Base-by-base conservation (phyloP, 345 rosid species). In the Pistacia integerrima region DNA sequence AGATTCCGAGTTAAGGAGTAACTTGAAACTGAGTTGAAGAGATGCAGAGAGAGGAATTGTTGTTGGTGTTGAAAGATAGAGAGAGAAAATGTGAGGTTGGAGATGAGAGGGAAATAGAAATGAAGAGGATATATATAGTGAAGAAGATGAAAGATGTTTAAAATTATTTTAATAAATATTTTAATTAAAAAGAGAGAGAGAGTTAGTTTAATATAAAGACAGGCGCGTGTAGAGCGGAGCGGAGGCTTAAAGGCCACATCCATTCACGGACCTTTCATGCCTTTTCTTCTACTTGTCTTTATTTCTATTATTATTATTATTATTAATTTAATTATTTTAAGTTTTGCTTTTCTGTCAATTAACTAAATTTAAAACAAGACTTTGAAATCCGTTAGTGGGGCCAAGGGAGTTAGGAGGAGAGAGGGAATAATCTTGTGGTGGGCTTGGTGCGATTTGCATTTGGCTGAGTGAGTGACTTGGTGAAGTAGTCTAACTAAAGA, bases 381-480 rank as follows among this genome's bases (percentile, higher is more conserved):
- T 80, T 86, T 84, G 71, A 78, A 78, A 69, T 84, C 89, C 89
- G 84, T 35, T 57, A 13, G 58, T 51, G 46, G 87, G 87, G 75
- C 78, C 89, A 83, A 80, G 78, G 73, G 84, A 55, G 51, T 64
- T 41, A 41, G 70, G 74, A 62, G 64, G 70, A 60, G 28, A 30
- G 38, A 22, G 7, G 25, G 57, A 41, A 41, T 41, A 68, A 60
- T 2, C 48, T 44, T 64, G 55, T 66, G 72, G 57, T 71, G 77
- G 67, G 68, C 68, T 48, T 36, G 1, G 58, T 41, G 10, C 36
- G 14, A 18, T 64, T 22, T 48, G 25, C 14, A 3, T 41, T 69
- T 64, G 30, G 46, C 55, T 36, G 14, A 64, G 67, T n/a, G 52
- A 18, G 63, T n/a, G 52, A 25, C 64, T 64, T 9, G 18, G 64